Percentiles rank a stretch among this genome's conserved stretches.
Conservation (phyloP, 2,329 filamentous ascomycete genomes). For the Triangularia setosa region DNA sequence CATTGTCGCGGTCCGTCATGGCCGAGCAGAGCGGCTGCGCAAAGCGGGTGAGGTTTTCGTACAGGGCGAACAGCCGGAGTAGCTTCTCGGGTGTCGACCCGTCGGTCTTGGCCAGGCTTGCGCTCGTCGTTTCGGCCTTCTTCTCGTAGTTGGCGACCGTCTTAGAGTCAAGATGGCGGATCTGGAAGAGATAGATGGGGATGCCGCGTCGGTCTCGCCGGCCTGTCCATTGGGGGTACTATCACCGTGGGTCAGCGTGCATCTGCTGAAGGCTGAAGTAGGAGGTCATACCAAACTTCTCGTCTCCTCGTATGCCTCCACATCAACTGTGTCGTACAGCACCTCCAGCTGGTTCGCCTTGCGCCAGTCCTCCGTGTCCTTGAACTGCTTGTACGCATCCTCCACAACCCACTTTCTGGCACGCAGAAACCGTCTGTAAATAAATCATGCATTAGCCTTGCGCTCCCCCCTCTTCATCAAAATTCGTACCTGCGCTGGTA, state of each 20-base stretch:
- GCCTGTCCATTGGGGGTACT: slow-evolving; percentile 96
- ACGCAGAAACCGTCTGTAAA: slow-evolving; percentile 77
- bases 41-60: slow-evolving; percentile 88
- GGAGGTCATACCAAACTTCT: slow-evolving; percentile 59
- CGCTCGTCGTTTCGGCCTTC: slow-evolving; percentile 50
- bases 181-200: slow-evolving; percentile 86
- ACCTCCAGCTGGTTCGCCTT: slow-evolving; percentile 71
- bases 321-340: slow-evolving; percentile 82
- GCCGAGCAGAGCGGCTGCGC: slow-evolving; percentile 79
- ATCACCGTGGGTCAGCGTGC: slow-evolving; percentile 1
- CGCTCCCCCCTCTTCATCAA: too few species aligned
- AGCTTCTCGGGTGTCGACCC: slow-evolving; percentile 69
- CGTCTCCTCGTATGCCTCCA: slow-evolving; percentile 78
- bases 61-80: slow-evolving; percentile 83
- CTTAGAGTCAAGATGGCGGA: slow-evolving; percentile 77
- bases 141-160: slow-evolving; percentile 76
- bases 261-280: background rate
- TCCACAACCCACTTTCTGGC: slow-evolving; percentile 75
- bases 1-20: slow-evolving; percentile 65
- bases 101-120: slow-evolving; percentile 58
- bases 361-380: slow-evolving; percentile 84
- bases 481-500: slow-evolving; percentile 2
- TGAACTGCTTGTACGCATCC: slow-evolving; percentile 80
- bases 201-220: slow-evolving; percentile 84
- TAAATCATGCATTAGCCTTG: background rate